These are phyloP conservation scores for Alternaria postmessia DNA, from an alignment of 2,329 filamentous ascomycete genomes.

Conservation along the genomic window DNA sequence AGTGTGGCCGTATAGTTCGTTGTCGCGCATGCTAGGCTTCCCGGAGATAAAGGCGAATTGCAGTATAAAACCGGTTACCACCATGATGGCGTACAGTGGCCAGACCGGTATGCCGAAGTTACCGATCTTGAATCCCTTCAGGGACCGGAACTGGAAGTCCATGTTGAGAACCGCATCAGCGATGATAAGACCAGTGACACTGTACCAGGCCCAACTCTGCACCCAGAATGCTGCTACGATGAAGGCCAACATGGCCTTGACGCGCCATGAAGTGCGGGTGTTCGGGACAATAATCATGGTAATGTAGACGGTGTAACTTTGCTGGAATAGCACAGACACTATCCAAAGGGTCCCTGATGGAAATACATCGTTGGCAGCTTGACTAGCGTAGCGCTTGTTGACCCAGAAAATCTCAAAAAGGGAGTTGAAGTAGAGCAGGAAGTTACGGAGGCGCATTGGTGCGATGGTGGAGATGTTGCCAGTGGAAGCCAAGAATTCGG, in stretches of 20 bases:
- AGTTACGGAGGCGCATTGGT: slow-evolving; percentile 48
- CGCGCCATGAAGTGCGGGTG: slow-evolving; percentile 53
- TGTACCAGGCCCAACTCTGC: slow-evolving; percentile 58
- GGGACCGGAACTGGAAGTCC: slow-evolving; percentile 44
- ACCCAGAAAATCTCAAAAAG: slow-evolving; percentile 59
- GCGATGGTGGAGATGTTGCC: slow-evolving; percentile 50
- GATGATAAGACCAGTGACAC: slow-evolving; percentile 59
- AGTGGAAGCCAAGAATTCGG: slow-evolving; percentile 49
- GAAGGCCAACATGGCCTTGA: slow-evolving; percentile 52
- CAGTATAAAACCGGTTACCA: slow-evolving; percentile 50
- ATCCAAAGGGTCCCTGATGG: slow-evolving; percentile 59
- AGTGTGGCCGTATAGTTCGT: slow-evolving; percentile 54
- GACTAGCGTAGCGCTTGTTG: slow-evolving; percentile 47
- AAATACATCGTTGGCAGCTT: slow-evolving; percentile 55
- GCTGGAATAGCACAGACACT: slow-evolving; percentile 55
- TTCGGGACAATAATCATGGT: slow-evolving; percentile 58
- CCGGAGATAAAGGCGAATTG: slow-evolving; percentile 57
- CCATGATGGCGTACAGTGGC: slow-evolving; percentile 42
- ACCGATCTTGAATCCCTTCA: slow-evolving; percentile 24
- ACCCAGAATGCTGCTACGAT: slow-evolving; percentile 58
- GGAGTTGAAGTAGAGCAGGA: slow-evolving; percentile 56
- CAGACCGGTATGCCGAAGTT: slow-evolving; percentile 34
- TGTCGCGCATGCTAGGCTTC: slow-evolving; percentile 45
- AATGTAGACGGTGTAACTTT: slow-evolving; percentile 60
- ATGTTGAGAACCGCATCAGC: slow-evolving; percentile 55